Percentiles rank a stretch among this genome's conserved stretches.
Evolutionary conservation across 345 rosid species (phyloP).

Genomic region (Acer negundo): DNA sequence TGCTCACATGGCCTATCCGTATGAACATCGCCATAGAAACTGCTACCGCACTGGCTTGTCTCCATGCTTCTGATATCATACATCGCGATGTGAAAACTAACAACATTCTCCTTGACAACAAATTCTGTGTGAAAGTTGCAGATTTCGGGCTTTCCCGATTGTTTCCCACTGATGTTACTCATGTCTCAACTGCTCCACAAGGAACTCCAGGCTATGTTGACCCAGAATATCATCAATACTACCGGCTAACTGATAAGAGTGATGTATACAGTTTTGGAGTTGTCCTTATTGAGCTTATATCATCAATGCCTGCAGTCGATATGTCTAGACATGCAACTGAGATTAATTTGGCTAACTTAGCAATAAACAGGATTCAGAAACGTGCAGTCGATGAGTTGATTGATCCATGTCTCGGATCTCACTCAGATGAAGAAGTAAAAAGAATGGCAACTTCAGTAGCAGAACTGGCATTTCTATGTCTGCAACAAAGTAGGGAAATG

Average conservation of each 20-base stretch:
- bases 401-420: constrained; percentile 52
- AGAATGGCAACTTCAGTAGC: constrained; percentile 53
- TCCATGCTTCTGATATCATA: constrained; percentile 54
- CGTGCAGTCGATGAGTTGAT: constrained; percentile 43
- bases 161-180: constrained; percentile 53
- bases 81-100: constrained; percentile 69
- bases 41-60: constrained; percentile 61
- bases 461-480: constrained; percentile 56
- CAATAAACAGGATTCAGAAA: constrained; percentile 50
- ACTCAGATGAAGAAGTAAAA: constrained; percentile 33
- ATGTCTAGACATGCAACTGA: constrained; percentile 48
- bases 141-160: constrained; percentile 67
- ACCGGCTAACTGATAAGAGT: constrained; percentile 61
- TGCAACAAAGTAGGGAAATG: constrained; percentile 57
- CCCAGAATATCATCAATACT: constrained; percentile 62
- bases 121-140: constrained; percentile 57
- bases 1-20: constrained; percentile 53
- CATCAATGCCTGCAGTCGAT: constrained; percentile 66
- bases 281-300: constrained; percentile 57
- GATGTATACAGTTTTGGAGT: constrained; percentile 76
- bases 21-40: constrained; percentile 63
- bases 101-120: constrained; percentile 63
- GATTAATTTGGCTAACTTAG: constrained; percentile 57
- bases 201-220: constrained; percentile 71
- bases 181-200: constrained; percentile 70